Base-by-base conservation (phyloP, 345 rosid genomes). In the Linum lewisii region DNA sequence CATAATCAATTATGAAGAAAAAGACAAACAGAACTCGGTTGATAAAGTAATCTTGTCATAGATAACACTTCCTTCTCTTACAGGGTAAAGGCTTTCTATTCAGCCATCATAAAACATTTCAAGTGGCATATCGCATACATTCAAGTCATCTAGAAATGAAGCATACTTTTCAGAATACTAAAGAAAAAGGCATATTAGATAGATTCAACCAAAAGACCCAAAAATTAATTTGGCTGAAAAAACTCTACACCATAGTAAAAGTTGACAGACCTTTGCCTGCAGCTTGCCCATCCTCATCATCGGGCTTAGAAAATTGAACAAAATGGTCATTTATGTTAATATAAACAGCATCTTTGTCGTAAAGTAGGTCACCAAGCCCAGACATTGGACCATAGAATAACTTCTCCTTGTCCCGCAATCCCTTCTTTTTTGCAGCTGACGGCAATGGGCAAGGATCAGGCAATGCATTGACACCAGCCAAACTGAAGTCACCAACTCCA, bases 321-420 rank as follows among this genome's bases (percentile, higher is more conserved):
- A 86, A 73, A 65, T 87, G 95, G 51, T 89, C 95, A 65, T 89
- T 88, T 66, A 89, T 82, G 76, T 86, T 81, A 73, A 89, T 89
- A 79, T 89, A 93, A 72, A 93, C 94, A 21, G 99, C 99, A 81
- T 93, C 99, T 69, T 89, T 89, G 72, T 93, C 97, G 74, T 89
- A 93, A 51, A 89, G 63, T 61, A 93, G 86, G 67, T 93, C 99
- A 57, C 99, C 99, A 67, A 89, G 77, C 55, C 99, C 95, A 34
- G 97, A 86, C 99, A 93, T 89, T 25, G 99, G 99, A 55, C 94
- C 99, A 84, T 93, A 84, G 75, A 87, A 85, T 54, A 87, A 79
- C 66, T 83, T 89, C 66, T 93, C 99, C 75, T 75, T 93, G 79
- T 89, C 97, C 23, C 88, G 84, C 67, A 93, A 76, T 21, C 91